Percentiles rank a stretch among this genome's conserved stretches.
phyloP scores from a whole-genome alignment of 176 grass and related monocot genomes.

The Thalia dealbata region DNA sequence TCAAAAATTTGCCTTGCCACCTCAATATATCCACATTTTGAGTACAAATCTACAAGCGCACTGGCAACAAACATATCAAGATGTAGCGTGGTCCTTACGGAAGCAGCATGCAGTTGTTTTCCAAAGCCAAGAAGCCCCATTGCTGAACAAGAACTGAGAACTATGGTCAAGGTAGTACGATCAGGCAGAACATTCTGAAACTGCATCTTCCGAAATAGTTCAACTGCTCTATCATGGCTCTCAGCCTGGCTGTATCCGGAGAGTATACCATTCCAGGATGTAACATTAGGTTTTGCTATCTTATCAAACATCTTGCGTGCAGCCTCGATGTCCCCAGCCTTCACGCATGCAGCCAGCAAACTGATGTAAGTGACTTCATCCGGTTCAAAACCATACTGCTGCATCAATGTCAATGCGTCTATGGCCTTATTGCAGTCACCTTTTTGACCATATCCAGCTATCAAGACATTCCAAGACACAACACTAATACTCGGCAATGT shows the following conservation, averaged over 20 bases:
- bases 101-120: slow-evolving; percentile 62
- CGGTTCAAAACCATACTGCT: slow-evolving; percentile 59
- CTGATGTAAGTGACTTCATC: slow-evolving; percentile 76
- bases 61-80: slow-evolving; percentile 67
- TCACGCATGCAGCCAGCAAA: slow-evolving; percentile 54
- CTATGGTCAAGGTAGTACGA: slow-evolving; percentile 56
- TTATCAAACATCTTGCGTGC: slow-evolving; percentile 63
- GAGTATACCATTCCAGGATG: slow-evolving; percentile 69
- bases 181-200: slow-evolving; percentile 52
- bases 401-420: slow-evolving; percentile 44
- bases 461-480: slow-evolving; percentile 86
- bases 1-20: slow-evolving; percentile 47
- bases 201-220: slow-evolving; percentile 72
- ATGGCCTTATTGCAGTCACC: slow-evolving; percentile 33
- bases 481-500: slow-evolving; percentile 35
- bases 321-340: slow-evolving; percentile 37
- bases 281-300: slow-evolving; percentile 46
- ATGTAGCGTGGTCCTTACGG: slow-evolving; percentile 48
- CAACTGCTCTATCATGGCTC: slow-evolving; percentile 35
- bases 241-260: slow-evolving; percentile 77
- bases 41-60: slow-evolving; percentile 72
- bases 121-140: slow-evolving; percentile 41
- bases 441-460: slow-evolving; percentile 55
- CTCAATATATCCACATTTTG: slow-evolving; percentile 55
- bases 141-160: slow-evolving; percentile 69